phyloP scores from a whole-genome alignment of 2,329 filamentous ascomycete species.

The Herpotrichia juniperi region DNA sequence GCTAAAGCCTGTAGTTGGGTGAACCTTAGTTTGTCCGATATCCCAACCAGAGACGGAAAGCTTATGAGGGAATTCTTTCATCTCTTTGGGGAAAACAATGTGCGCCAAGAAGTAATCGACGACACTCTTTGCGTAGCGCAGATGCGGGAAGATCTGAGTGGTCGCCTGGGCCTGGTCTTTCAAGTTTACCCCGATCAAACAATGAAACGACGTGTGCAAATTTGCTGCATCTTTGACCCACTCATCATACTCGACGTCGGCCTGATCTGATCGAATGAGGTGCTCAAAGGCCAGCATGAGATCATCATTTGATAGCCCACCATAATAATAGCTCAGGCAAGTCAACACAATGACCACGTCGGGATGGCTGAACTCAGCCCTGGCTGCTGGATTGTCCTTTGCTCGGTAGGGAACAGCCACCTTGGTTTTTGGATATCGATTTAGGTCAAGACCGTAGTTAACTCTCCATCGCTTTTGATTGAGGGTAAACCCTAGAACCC shows the following conservation, averaged over 20 bases:
- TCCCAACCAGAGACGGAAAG: constrained; percentile 73
- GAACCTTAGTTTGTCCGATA: constrained; percentile 55
- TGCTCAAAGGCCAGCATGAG: constrained; percentile 56
- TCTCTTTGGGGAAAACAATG: constrained; percentile 66
- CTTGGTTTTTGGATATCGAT: constrained; percentile 58
- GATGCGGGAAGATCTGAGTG: constrained; percentile 56
- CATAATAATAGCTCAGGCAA: constrained; percentile 71
- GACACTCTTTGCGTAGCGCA: no score
- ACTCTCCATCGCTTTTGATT: constrained; percentile 68
- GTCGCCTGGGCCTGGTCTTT: constrained; percentile 59
- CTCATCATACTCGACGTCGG: constrained; percentile 56
- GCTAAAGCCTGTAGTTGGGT: constrained; percentile 69
- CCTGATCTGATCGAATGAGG: constrained; percentile 59
- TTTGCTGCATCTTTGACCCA: constrained; percentile 52
- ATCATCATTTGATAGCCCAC: constrained; percentile 59
- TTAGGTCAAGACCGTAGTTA: constrained; percentile 63
- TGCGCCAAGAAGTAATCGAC: constrained; percentile 69
- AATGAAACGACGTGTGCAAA: no score
- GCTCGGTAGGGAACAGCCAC: constrained; percentile 66
- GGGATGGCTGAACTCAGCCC: constrained; percentile 72
- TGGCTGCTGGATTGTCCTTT: constrained; percentile 67
- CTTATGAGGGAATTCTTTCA: constrained; percentile 68
- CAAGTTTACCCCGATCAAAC: constrained; percentile 31
- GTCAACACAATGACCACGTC: constrained; percentile 71
- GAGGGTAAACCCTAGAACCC: constrained; percentile 61